Evolutionary conservation across 2,329 filamentous ascomycete genomes (phyloP).

Genomic region (Eutypa lata): DNA sequence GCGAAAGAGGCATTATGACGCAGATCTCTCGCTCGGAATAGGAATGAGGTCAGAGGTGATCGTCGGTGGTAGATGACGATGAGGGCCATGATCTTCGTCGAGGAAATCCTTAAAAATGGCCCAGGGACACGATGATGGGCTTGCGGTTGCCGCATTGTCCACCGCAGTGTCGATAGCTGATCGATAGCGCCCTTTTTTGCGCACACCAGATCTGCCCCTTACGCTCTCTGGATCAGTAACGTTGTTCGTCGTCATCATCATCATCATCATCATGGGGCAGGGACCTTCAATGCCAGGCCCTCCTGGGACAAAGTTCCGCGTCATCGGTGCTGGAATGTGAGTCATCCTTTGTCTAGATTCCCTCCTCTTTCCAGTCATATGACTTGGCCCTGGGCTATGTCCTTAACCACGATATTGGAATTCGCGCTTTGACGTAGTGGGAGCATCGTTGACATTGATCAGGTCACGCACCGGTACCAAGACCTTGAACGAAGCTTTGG

Average conservation of each 20-base stretch:
- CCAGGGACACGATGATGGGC: background rate
- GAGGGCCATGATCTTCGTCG: background rate
- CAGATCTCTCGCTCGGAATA: background rate
- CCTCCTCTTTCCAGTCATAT: background rate
- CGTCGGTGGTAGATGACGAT: background rate
- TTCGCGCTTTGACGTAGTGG: background rate
- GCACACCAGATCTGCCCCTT: background rate
- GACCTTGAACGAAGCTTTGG: constrained; percentile 34
- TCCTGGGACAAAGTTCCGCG: constrained; percentile 31
- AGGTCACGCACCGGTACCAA: constrained; percentile 37
- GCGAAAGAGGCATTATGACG: background rate
- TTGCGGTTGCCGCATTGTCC: background rate
- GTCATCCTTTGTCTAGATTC: constrained; percentile 8
- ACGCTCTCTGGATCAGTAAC: background rate
- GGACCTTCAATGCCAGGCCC: constrained; percentile 28
- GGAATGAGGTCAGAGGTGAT: background rate
- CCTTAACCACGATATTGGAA: background rate
- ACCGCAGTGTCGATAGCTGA: background rate
- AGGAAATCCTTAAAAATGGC: background rate
- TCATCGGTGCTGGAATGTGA: constrained; percentile 35
- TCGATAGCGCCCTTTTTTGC: background rate
- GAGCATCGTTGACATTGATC: constrained; percentile 7
- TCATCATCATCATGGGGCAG: constrained; percentile 26
- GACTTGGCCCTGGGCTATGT: too few species aligned
- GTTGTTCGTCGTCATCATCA: background rate